Evolutionary conservation across 2,329 filamentous ascomycete genomes (phyloP), one percentile per base, ranked within the genome.

Genomic region (Aspergillus nomiae): DNA sequence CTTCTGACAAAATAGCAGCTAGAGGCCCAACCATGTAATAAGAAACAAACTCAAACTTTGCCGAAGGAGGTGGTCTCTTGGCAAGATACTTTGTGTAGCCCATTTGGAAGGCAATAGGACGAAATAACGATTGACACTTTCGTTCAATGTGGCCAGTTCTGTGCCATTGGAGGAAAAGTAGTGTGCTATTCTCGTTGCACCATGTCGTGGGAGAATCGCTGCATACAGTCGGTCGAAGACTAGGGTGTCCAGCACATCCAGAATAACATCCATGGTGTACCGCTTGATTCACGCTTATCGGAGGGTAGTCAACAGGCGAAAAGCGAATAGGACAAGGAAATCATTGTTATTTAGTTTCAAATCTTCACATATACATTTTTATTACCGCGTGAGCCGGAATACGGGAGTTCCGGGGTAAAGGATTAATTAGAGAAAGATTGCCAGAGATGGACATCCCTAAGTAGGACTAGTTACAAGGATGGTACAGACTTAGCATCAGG

Each of bases 151-250:
- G 3, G 11, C 24, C 21, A 41, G 26, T 28, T 56, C 58, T 14
- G 62, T 58, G 46, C n/a, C 32, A 34, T 63, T 63, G 26, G 24
- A 21, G 28, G 36, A 19, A 21, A 56, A 50, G 9, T 26, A 9
- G 34, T 58, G 28, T 46, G 34, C 2, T n/a, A 34, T 7, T 24
- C 16, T 3, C 32, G 21, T 24, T 32, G 32, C 8, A 19, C 28
- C n/a, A 14, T 60, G 46, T 10, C 11, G 32, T 26, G 68, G 67
- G 14, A 68, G 56, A 7, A 68, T 14, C n/a, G 58, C 19, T 30
- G 68, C 64, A 43, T 70, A 70, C 8, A 68, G 26, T 21, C 63
- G 64, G 62, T 70, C 68, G 36, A 70, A 64, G n/a, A 67, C 56
- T 19, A 66, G 61, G 14, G 67, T 70, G 53, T 70, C 68, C 2